Base-by-base conservation (phyloP, 345 rosid genomes). In the Garcia nutans region DNA sequence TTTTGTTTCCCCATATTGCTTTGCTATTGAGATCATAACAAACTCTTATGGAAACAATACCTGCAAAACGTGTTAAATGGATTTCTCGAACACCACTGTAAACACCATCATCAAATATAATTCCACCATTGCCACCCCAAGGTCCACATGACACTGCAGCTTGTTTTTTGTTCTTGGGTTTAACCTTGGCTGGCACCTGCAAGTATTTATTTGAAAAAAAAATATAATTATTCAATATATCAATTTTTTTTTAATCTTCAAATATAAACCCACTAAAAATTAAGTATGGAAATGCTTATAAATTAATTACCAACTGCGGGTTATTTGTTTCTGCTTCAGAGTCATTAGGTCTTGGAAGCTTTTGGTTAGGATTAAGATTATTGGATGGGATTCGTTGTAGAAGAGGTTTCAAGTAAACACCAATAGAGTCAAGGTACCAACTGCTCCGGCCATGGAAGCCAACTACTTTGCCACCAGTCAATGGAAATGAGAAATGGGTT, bases 401-500 rank as follows among this genome's bases (percentile, higher is more conserved):
- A 33, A 72, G 70, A 68, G 80, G 80, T 70, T 69, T 79, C 24
- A 83, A 31, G 65, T 74, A 68, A 31, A 70, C 76, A 11, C 85
- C 81, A 41, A 83, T 74, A 7, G 83, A 73, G 24, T 83, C 74
- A 3, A 83, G 83, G 19, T 55, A 44, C 83, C 83, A 76, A 6
- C 81, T 74, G 70, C 83, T 76, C 5, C 79, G 74, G 23, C 85
- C 81, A 77, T 79, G 79, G 72, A 83, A 83, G 19, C 85, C 83
- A 1, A 79, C 81, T 13, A 83, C 71, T 56, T 41, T 76, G 68
- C 78, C 81, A 19, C 77, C 81, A 55, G 45, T 31, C 63, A 58
- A 33, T 33, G 79, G 83, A 10, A 77, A 26, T 12, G 83, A 79
- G 62, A 79, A 83, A 33, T 65, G 67, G 45, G 76, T 73, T 66